Conservation (phyloP, 2,329 filamentous ascomycete genomes). For the Helicocarpus griseus region DNA sequence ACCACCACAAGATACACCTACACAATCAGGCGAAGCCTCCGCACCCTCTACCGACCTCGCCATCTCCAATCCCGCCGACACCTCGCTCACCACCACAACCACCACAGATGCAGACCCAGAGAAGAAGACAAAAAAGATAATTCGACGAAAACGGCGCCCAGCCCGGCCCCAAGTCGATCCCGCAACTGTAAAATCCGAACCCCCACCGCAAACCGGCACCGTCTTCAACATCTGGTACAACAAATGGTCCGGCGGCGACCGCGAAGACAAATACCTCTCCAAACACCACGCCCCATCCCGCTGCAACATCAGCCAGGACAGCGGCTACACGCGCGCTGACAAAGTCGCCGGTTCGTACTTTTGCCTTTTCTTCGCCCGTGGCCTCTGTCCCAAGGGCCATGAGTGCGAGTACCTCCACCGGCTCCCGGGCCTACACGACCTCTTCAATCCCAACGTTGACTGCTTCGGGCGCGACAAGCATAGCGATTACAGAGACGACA, state of each 20-base stretch:
- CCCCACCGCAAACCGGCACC: constrained; percentile 83
- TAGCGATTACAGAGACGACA: constrained; percentile 88
- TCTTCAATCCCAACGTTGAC: constrained; percentile 89
- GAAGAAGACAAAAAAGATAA: constrained; percentile 79
- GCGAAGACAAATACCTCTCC: constrained; percentile 80
- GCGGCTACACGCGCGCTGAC: constrained; percentile 70
- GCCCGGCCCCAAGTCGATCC: constrained; percentile 87
- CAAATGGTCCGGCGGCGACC: constrained; percentile 93
- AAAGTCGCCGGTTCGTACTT: constrained; percentile 74
- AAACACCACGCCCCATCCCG: constrained; percentile 74
- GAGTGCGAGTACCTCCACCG: constrained; percentile 94
- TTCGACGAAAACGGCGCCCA: constrained; percentile 80
- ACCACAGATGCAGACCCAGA: constrained; percentile 27
- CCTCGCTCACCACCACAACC: constrained; percentile 14
- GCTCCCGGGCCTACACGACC: constrained; percentile 73
- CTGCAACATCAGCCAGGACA: constrained; percentile 75
- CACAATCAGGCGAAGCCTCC: constrained; percentile 3
- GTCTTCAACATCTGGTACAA: constrained; percentile 99
- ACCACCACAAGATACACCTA: background rate
- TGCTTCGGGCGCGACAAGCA: constrained; percentile 92
- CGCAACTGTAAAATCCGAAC: constrained; percentile 69
- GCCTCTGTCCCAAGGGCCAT: constrained; percentile 70
- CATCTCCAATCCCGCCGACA: constrained; percentile 11
- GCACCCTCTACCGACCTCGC: constrained; percentile 11
- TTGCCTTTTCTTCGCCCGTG: constrained; percentile 84